phyloP scores from a whole-genome alignment of 352 stramenopile genomes.

The Albugo laibachii region DNA sequence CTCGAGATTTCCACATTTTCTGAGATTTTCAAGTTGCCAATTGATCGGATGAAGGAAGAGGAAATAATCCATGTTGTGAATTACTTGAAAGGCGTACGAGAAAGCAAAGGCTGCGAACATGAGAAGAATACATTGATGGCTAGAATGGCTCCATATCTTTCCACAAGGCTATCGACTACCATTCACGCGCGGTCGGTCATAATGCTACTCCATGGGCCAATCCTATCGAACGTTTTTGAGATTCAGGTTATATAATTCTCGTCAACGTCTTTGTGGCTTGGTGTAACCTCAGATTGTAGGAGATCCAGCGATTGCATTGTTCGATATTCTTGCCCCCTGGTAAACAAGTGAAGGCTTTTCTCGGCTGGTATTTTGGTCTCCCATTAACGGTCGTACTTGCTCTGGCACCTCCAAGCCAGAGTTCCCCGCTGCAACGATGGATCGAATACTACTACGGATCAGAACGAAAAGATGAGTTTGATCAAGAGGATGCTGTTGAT shows the following conservation, averaged over 20 bases:
- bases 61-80: too few species aligned
- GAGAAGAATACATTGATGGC: too few species aligned
- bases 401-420: conserved; percentile 35
- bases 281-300: conserved; percentile 10
- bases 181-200: too few species aligned
- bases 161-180: too few species aligned
- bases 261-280: too few species aligned
- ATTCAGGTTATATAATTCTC: conserved; percentile 28
- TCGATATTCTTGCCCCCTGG: conserved; percentile 31
- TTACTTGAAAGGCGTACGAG: too few species aligned
- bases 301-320: conserved; percentile 36
- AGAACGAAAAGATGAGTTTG: conserved; percentile 13
- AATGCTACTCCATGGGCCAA: conserved; percentile 16
- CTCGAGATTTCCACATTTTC: conserved; percentile 20
- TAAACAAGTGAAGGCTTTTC: conserved; percentile 32
- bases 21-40: conserved; percentile 22
- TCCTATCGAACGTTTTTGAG: conserved; percentile 58
- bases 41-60: too few species aligned
- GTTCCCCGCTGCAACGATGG: conserved; percentile 62
- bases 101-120: too few species aligned
- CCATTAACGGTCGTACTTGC: conserved; percentile 31
- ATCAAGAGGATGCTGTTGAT: conserved; percentile 13
- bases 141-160: too few species aligned
- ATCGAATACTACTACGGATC: conserved; percentile 20
- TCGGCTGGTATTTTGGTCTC: conserved; percentile 72